Evolutionary conservation across 148 eudicot species (phyloP).

Genomic region (Fagopyrum esculentum): DNA sequence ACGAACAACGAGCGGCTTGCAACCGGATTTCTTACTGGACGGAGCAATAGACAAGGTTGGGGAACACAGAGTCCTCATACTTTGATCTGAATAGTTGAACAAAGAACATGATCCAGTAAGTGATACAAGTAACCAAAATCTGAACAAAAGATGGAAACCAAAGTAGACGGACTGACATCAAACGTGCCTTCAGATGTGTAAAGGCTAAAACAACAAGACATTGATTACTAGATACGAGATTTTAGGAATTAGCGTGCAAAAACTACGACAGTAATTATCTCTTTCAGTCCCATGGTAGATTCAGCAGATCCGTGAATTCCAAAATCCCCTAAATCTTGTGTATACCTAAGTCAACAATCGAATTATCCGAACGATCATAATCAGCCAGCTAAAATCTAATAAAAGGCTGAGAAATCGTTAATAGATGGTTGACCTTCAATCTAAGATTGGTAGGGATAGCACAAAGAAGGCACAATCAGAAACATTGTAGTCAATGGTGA

Average conservation of each 20-base stretch:
- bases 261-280: background rate
- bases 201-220: background rate
- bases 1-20: constrained; percentile 43
- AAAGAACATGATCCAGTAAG: constrained; percentile 24
- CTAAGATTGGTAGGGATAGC: background rate
- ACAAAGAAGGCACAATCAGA: constrained; percentile 1
- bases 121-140: background rate
- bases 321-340: background rate
- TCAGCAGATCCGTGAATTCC: constrained; percentile 1
- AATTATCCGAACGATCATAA: constrained; percentile 7
- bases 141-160: constrained; percentile 8
- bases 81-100: constrained; percentile 38
- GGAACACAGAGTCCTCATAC: constrained; percentile 31
- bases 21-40: constrained; percentile 24
- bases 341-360: background rate
- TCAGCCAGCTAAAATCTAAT: background rate
- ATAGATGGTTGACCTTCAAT: constrained; percentile 3
- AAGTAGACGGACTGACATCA: constrained; percentile 8
- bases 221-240: background rate
- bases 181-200: background rate
- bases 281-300: background rate
- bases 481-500: background rate
- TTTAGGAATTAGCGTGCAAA: background rate
- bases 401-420: background rate
- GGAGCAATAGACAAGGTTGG: constrained; percentile 35